Evolutionary conservation across 495 filamentous ascomycete genomes (phyloP).

Genomic region (Talaromyces nanjingensis): DNA sequence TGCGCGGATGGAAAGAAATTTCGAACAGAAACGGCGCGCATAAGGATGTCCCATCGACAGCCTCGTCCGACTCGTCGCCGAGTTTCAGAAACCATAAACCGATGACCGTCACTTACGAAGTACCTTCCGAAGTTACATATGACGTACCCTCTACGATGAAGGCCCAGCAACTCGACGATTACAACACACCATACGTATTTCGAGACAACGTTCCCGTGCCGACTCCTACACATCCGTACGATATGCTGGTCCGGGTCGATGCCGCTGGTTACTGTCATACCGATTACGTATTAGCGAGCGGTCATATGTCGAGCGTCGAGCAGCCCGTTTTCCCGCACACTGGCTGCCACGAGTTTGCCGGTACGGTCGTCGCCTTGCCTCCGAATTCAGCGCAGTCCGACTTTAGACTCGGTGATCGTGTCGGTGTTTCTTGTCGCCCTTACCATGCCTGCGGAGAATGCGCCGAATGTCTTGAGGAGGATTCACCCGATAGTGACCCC

Average conservation of each 20-base stretch:
- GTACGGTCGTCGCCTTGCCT: slow-evolving; percentile 45
- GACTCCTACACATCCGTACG: slow-evolving; percentile 18
- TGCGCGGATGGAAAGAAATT: slow-evolving; percentile 1
- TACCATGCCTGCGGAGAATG: slow-evolving; percentile 32
- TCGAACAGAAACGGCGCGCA: background rate
- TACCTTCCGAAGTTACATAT: background rate
- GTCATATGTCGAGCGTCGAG: slow-evolving; percentile 26
- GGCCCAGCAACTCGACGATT: slow-evolving; percentile 6
- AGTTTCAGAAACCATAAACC: background rate
- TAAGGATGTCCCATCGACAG: slow-evolving; percentile 1
- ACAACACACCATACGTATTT: slow-evolving; percentile 8
- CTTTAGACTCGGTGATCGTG: slow-evolving; percentile 40
- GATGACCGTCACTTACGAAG: background rate
- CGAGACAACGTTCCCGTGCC: slow-evolving; percentile 6
- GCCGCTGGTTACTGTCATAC: slow-evolving; percentile 56
- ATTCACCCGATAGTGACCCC: slow-evolving; percentile 2
- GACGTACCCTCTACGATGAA: slow-evolving; percentile 6
- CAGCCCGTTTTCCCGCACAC: slow-evolving; percentile 32
- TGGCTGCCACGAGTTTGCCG: slow-evolving; percentile 46
- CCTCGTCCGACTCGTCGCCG: background rate
- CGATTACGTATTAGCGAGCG: slow-evolving; percentile 43
- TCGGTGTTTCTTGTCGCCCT: slow-evolving; percentile 29
- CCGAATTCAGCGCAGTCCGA: slow-evolving; percentile 32
- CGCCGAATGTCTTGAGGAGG: slow-evolving; percentile 24
- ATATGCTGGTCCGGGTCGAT: slow-evolving; percentile 51